These are phyloP conservation scores for Daedaleopsis sinensis DNA, from an alignment of 768 basidiomycete genomes.

Conservation along the genomic window DNA sequence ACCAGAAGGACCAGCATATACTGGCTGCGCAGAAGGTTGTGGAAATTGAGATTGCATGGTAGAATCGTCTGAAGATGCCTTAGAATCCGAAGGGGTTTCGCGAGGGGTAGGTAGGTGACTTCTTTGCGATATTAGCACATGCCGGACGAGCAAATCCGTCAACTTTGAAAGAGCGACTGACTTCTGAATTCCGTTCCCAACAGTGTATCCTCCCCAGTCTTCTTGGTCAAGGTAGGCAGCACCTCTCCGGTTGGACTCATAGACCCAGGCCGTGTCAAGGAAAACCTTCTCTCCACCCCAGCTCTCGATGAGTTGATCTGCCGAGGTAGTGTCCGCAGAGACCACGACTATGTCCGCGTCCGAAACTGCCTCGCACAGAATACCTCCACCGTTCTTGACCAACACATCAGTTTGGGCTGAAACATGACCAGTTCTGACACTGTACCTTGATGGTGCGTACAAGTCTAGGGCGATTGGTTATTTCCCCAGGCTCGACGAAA, in stretches of 20 bases:
- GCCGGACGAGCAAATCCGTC: slow-evolving; percentile 12
- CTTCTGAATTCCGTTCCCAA: slow-evolving; percentile 38
- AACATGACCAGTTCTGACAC: not conserved
- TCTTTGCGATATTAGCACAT: slow-evolving; percentile 38
- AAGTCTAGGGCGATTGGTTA: slow-evolving; percentile 51
- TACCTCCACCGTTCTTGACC: slow-evolving; percentile 56
- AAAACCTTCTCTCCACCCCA: slow-evolving; percentile 54
- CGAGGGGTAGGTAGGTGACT: slow-evolving; percentile 66
- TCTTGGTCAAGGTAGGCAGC: slow-evolving; percentile 50
- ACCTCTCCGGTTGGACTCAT: slow-evolving; percentile 45
- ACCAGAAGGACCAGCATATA: too few relatives aligned
- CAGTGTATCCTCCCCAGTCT: slow-evolving; percentile 24
- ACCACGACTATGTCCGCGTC: slow-evolving; percentile 63
- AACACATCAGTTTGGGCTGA: not conserved
- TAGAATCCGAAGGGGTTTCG: slow-evolving; percentile 44
- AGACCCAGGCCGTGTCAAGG: slow-evolving; percentile 57
- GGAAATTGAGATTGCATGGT: not conserved
- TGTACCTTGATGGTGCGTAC: slow-evolving; percentile 38
- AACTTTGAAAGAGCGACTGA: slow-evolving; percentile 44
- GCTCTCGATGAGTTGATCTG: slow-evolving; percentile 57
- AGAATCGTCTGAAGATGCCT: not conserved
- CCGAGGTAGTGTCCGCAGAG: slow-evolving; percentile 52
- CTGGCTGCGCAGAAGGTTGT: not conserved
- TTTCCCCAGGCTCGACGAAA: slow-evolving; percentile 60
- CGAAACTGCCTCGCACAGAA: slow-evolving; percentile 24